Evolutionary conservation across 192 early-diverging fungal genomes (phyloP), one percentile per base, ranked within the genome.

Genomic region (Anaeromyces robustus): DNA sequence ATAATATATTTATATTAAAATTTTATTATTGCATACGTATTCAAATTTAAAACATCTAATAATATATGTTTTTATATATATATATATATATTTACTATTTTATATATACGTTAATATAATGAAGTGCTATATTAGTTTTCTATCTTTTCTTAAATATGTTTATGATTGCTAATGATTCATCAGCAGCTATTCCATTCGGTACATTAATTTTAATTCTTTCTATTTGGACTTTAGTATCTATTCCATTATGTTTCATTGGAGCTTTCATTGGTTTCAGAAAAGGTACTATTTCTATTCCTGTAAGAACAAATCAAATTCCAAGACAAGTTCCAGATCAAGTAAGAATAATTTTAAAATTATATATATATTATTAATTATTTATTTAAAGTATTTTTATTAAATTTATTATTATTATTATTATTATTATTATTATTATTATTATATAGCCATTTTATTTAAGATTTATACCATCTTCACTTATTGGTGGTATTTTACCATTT

Each of bases 261-360:
- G 94, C 94, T 1, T 97, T 93, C 88, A 88, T 95, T 83, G 97
- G 96, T 0, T 94, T 92, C 86, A 92, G 91, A 34, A 88, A 89
- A 77, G 78, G 85, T n/a, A 85, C 85, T 78, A 79, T 81, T 82
- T n/a, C 77, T 22, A 13, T 29, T 59, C 97, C 96, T 26, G 92
- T 95, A 34, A 89, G 95, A 26, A 95, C 96, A 3, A 95, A 95
- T 84, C 93, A 94, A 37, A 97, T 97, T 78, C 96, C 97, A 43
- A 90, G 97, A 12, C 93, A 95, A 77, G 93, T 97, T 30, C 97
- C 97, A 1, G 89, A 92, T 30, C 93, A 87, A 80, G 84, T 87
- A 30, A 68, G n/a, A n/a, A n/a, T n/a, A n/a, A n/a, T n/a, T n/a
- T n/a, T n/a, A n/a, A n/a, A n/a, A n/a, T n/a, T n/a, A 22, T 80